Conservation (phyloP, 352 stramenopile species). For the Globisporangium spiculum region DNA sequence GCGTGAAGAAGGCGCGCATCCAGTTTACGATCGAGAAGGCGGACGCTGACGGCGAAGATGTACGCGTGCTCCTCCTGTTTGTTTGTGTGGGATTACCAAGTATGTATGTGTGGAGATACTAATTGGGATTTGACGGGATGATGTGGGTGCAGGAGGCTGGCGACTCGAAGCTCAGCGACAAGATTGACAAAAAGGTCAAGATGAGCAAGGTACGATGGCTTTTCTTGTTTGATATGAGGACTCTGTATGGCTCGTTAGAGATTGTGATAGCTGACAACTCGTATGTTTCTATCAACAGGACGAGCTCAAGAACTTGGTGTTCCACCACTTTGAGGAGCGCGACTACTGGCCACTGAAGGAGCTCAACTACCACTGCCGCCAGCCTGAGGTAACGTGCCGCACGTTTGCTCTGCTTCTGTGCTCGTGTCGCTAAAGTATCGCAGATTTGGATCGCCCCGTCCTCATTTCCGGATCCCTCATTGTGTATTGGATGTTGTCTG, state of each 20-base stretch:
- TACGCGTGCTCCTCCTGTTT: slow-evolving; percentile 21
- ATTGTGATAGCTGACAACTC: slow-evolving; percentile 1
- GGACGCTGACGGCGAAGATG: slow-evolving; percentile 62
- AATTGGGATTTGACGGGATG: slow-evolving; percentile 2
- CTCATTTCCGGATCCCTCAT: background rate
- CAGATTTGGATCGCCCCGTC: background rate
- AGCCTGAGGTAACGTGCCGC: slow-evolving; percentile 61
- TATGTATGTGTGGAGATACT: background rate
- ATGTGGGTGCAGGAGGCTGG: slow-evolving; percentile 32
- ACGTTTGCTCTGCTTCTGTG: background rate
- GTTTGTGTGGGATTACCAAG: background rate
- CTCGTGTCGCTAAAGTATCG: background rate
- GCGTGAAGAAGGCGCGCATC: slow-evolving; percentile 76
- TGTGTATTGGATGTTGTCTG: background rate
- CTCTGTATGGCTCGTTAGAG: background rate
- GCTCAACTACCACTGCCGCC: slow-evolving; percentile 84
- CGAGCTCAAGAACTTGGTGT: slow-evolving; percentile 86
- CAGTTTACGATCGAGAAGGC: slow-evolving; percentile 85
- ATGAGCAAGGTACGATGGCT: slow-evolving; percentile 74
- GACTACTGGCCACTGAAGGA: slow-evolving; percentile 88
- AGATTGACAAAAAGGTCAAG: slow-evolving; percentile 87
- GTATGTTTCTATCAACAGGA: slow-evolving; percentile 36
- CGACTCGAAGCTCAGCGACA: slow-evolving; percentile 60
- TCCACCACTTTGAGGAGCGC: slow-evolving; percentile 85
- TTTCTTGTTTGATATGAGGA: background rate